These are phyloP conservation scores for Ceratobasidium sp. DNA, from an alignment of 1,284 basidiomycete species.

Conservation along the genomic window DNA sequence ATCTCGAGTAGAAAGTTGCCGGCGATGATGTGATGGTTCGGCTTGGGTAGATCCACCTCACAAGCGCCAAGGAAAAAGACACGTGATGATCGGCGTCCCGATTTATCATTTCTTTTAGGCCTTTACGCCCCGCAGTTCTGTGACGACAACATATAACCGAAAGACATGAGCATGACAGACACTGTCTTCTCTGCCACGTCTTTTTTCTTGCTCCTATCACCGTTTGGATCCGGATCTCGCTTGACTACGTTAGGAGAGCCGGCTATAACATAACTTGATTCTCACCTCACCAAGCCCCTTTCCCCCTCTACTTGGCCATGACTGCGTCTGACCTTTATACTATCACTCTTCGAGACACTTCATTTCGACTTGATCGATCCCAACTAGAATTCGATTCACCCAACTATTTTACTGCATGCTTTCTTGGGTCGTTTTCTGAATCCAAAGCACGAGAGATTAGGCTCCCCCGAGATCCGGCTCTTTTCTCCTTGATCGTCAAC, in stretches of 20 bases:
- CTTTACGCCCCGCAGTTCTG: background rate
- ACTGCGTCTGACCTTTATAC: slow-evolving; percentile 15
- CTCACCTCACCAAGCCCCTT: background rate
- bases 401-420: slow-evolving; percentile 34
- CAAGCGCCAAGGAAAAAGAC: slow-evolving; percentile 15
- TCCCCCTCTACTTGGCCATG: slow-evolving; percentile 16
- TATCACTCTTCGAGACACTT: slow-evolving; percentile 9
- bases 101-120: slow-evolving; percentile 5
- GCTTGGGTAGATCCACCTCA: background rate
- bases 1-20: slow-evolving; percentile 9
- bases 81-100: slow-evolving; percentile 36
- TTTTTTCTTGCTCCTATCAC: background rate
- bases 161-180: background rate
- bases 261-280: background rate
- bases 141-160: slow-evolving; percentile 4
- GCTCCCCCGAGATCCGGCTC: slow-evolving; percentile 8
- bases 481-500: slow-evolving; percentile 25
- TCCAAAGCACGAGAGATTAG: slow-evolving; percentile 1
- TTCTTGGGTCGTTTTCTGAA: slow-evolving; percentile 36
- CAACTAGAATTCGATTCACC: slow-evolving; percentile 40
- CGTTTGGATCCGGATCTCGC: slow-evolving; percentile 17
- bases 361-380: slow-evolving; percentile 17
- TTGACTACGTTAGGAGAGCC: slow-evolving; percentile 10
- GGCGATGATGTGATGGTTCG: slow-evolving; percentile 10
- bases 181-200: background rate